Conservation (phyloP, 2,329 filamentous ascomycete species). For the Furcasterigmium sp. region DNA sequence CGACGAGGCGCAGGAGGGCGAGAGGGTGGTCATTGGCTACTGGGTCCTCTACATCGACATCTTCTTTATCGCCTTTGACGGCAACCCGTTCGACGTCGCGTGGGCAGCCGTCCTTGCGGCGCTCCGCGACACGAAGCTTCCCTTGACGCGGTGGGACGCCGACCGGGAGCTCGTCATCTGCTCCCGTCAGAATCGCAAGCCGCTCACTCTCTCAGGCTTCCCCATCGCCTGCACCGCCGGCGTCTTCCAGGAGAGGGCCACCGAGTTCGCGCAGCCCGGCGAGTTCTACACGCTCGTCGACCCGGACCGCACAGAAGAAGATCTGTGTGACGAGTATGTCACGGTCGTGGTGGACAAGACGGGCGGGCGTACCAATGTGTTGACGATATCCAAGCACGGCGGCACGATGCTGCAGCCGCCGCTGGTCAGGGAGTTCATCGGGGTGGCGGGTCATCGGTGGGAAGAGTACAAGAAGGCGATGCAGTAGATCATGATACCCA, state of each 20-base stretch:
- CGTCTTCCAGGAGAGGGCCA: constrained; percentile 66
- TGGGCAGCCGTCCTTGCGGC: constrained; percentile 84
- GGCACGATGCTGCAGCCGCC: constrained; percentile 64
- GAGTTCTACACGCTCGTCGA: constrained; percentile 77
- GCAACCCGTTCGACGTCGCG: constrained; percentile 85
- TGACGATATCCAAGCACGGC: constrained; percentile 78
- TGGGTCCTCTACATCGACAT: constrained; percentile 95
- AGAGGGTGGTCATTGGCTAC: constrained; percentile 65
- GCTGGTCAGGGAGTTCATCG: constrained; percentile 54
- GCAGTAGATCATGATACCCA: neutral
- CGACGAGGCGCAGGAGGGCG: constrained; percentile 16
- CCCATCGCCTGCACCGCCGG: constrained; percentile 75
- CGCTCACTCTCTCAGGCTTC: constrained; percentile 56
- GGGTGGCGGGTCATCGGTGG: constrained; percentile 60
- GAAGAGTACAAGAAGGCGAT: constrained; percentile 31
- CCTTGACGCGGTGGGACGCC: constrained; percentile 74
- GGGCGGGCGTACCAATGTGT: constrained; percentile 48
- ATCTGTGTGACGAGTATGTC: constrained; percentile 75
- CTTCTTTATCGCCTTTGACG: constrained; percentile 89
- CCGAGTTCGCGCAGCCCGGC: constrained; percentile 35
- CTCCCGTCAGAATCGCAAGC: constrained; percentile 49
- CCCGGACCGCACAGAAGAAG: constrained; percentile 86
- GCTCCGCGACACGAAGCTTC: constrained; percentile 70
- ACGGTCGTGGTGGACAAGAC: constrained; percentile 71
- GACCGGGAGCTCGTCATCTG: constrained; percentile 79